Evolutionary conservation across 495 filamentous ascomycete genomes (phyloP).

Genomic region (Aspergillus egyptiacus): DNA sequence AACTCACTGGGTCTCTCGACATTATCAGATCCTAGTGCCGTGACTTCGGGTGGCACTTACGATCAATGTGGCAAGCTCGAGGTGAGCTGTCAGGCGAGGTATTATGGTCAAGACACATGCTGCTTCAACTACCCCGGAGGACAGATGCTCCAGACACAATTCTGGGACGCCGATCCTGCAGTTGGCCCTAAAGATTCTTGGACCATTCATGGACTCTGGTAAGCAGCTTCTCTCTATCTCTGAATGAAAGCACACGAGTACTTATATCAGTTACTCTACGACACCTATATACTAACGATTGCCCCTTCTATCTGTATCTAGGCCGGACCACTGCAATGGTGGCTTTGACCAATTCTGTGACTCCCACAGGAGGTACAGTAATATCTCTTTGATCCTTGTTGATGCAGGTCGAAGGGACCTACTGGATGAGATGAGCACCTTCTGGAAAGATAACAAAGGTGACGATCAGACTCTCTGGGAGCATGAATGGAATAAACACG

Average conservation of each 20-base stretch:
- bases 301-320: conserved; percentile 10
- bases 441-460: conserved; percentile 66
- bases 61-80: conserved; percentile 45
- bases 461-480: conserved; percentile 68
- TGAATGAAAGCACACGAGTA: not conserved
- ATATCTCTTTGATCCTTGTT: conserved; percentile 62
- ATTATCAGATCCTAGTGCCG: conserved; percentile 11
- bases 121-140: conserved; percentile 82
- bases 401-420: conserved; percentile 56
- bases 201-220: conserved; percentile 87
- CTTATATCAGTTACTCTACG: not conserved
- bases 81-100: conserved; percentile 54
- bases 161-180: conserved; percentile 75
- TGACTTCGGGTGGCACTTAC: conserved; percentile 8
- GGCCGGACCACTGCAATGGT: conserved; percentile 84
- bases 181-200: conserved; percentile 69
- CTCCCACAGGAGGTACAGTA: conserved; percentile 57
- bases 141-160: conserved; percentile 74
- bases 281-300: not conserved
- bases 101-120: conserved; percentile 56
- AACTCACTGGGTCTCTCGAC: conserved; percentile 31
- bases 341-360: conserved; percentile 72
- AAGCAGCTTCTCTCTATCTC: conserved; percentile 12
- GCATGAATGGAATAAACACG: conserved; percentile 88
- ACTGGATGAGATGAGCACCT: conserved; percentile 67